Conservation (phyloP, 306 rosid species). For the Oemleria cerasiformis region DNA sequence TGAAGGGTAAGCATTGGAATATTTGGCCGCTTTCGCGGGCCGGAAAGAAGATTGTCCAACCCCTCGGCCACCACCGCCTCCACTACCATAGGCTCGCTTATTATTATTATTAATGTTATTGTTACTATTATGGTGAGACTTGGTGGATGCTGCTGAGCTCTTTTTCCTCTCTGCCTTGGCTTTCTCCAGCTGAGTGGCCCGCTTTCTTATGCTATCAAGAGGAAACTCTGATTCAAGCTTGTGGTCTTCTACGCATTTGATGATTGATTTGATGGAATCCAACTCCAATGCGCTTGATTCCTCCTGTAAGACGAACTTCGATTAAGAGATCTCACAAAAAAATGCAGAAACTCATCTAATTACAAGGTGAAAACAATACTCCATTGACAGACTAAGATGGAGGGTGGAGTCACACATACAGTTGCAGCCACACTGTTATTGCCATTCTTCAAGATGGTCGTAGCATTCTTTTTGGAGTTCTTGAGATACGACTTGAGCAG, state of each 20-base stretch:
- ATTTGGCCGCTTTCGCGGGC: constrained; percentile 57
- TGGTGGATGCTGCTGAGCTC: constrained; percentile 40
- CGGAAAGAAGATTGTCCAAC: constrained; percentile 46
- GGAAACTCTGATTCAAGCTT: constrained; percentile 70
- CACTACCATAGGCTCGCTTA: constrained; percentile 37
- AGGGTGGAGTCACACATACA: constrained; percentile 38
- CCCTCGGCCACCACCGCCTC: constrained; percentile 42
- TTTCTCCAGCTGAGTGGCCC: constrained; percentile 51
- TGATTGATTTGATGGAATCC: constrained; percentile 53
- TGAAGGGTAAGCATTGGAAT: constrained; percentile 39
- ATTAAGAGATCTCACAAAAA: constrained; percentile 15
- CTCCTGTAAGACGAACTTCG: constrained; percentile 46
- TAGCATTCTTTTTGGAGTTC: constrained; percentile 53
- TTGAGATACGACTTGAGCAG: constrained; percentile 57
- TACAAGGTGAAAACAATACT: not conserved
- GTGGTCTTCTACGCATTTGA: constrained; percentile 86
- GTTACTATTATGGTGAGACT: constrained; percentile 22
- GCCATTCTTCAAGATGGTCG: constrained; percentile 39
- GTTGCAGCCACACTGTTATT: constrained; percentile 52
- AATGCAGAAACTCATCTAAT: constrained; percentile 14
- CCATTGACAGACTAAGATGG: constrained; percentile 7
- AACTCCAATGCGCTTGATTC: constrained; percentile 58
- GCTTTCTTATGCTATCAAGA: constrained; percentile 53
- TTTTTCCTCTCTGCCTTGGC: constrained; percentile 61
- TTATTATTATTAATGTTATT: constrained; percentile 41